Evolutionary conservation across 1,284 basidiomycete species (phyloP).

Genomic region (Golubevia sp.): DNA sequence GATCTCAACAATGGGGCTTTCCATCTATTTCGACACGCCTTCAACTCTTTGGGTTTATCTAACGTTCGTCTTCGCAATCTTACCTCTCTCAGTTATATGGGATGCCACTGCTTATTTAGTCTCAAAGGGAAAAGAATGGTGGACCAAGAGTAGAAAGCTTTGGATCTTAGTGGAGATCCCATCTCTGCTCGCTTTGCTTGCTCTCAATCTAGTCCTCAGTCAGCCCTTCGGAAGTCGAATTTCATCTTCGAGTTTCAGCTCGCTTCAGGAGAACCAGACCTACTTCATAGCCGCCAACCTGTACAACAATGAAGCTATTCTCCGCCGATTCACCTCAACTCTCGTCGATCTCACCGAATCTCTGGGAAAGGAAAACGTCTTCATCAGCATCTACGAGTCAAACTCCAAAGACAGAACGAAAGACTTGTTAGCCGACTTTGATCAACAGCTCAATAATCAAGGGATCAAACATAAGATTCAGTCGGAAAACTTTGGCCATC

Average conservation of each 20-base stretch:
- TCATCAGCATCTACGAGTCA: slow-evolving; percentile 46
- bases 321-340: slow-evolving; percentile 25
- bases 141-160: neutral
- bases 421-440: slow-evolving; percentile 20
- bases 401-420: slow-evolving; percentile 36
- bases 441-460: slow-evolving; percentile 8
- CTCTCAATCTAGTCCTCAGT: neutral
- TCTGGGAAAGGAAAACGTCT: slow-evolving; percentile 31
- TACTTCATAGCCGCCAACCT: slow-evolving; percentile 40
- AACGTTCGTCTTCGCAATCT: slow-evolving; percentile 4
- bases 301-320: slow-evolving; percentile 38
- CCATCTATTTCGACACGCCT: slow-evolving; percentile 18
- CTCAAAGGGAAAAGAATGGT: neutral
- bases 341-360: slow-evolving; percentile 23
- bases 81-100: slow-evolving; percentile 8
- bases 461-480: slow-evolving; percentile 1
- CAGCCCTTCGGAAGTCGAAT: neutral
- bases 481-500: slow-evolving; percentile 1
- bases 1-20: neutral
- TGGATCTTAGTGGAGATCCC: slow-evolving; percentile 6
- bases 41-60: slow-evolving; percentile 18
- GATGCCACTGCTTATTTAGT: neutral
- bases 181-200: slow-evolving; percentile 4
- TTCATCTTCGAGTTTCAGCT: neutral
- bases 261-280: slow-evolving; percentile 16